Conservation (phyloP, 352 stramenopile species). For the Phytophthora meadii region DNA sequence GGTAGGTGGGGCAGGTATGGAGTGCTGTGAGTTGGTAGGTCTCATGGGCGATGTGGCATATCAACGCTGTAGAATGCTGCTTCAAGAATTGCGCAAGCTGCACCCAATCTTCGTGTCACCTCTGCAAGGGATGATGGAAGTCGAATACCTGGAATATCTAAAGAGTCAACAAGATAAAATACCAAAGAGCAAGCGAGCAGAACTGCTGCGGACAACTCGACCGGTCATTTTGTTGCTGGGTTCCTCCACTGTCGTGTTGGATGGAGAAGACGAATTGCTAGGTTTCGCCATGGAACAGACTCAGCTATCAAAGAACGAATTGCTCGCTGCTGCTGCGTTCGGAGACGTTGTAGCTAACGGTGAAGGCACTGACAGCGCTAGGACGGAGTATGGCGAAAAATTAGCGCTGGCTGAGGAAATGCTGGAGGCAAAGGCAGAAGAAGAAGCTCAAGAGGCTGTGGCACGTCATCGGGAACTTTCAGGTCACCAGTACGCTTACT, state of each 20-base stretch:
- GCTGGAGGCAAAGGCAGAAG: slow-evolving; percentile 56
- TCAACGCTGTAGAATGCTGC: slow-evolving; percentile 65
- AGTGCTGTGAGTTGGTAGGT: slow-evolving; percentile 67
- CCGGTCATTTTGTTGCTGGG: slow-evolving; percentile 65
- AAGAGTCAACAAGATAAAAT: slow-evolving; percentile 41
- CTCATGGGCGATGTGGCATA: slow-evolving; percentile 62
- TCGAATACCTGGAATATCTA: slow-evolving; percentile 61
- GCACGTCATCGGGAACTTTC: slow-evolving; percentile 53
- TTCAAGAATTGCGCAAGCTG: slow-evolving; percentile 64
- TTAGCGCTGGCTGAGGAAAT: slow-evolving; percentile 53
- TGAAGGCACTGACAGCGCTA: slow-evolving; percentile 17
- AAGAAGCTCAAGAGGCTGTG: slow-evolving; percentile 49
- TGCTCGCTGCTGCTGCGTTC: slow-evolving; percentile 66
- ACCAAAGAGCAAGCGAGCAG: slow-evolving; percentile 25
- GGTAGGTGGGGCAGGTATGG: slow-evolving; percentile 18
- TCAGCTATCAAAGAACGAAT: slow-evolving; percentile 54
- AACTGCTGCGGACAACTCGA: slow-evolving; percentile 41
- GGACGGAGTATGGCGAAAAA: slow-evolving; percentile 38
- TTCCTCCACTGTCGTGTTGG: slow-evolving; percentile 43
- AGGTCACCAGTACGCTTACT: slow-evolving; percentile 61
- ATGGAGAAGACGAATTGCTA: slow-evolving; percentile 65
- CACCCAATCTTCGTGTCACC: slow-evolving; percentile 60
- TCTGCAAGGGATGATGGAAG: slow-evolving; percentile 55
- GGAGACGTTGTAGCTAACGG: slow-evolving; percentile 19
- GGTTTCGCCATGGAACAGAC: slow-evolving; percentile 61